Evolutionary conservation across 257 asterid species (phyloP), one percentile per base, ranked within the genome.

Genomic region (Nyctanthes arbortristis): DNA sequence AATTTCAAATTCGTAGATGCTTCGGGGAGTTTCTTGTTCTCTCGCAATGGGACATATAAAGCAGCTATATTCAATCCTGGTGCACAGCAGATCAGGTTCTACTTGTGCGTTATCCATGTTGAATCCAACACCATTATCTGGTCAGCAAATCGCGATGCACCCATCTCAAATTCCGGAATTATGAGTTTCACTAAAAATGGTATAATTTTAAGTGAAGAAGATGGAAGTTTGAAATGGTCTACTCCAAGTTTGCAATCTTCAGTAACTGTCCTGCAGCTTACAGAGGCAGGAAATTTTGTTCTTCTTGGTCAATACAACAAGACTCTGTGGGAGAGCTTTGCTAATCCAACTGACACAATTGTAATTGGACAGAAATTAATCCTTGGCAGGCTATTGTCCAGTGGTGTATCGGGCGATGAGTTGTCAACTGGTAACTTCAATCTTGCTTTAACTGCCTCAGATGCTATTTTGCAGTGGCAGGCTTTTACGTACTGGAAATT

Each of bases 251-350:
- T 82, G 20, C 5, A 1, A n/a, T 67, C 83, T 0, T 60, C 65
- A 2, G 82, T 79, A 1, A 76, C 78, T 47, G 72, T 86, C 0
- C 32, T 91, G n/a, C 82, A 60, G 36, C 77, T 91, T 1, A 76
- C 75, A 5, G 91, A 87, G 5, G 27, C 72, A 0, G 96, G 96
- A 24, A 89, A 89, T 66, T 85, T 91, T 16, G 18, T 87, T n/a
- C n/a, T 89, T 79, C 84, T 91, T 5, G 89, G 76, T 70, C 73
- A 37, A 12, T 71, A 73, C 2, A 88, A 91, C 40, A 25, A 1
- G 16, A 75, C 80, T 49, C 64, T 85, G 1, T 88, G 96, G 97
- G 89, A 91, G 47, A 91, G 97, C 78, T 89, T 79, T 54, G 49
- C n/a, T 24, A 7, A 67, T 63, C 97, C 97, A 0, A 85, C 91